These are phyloP conservation scores for Leucocoprinus leucothites DNA, from an alignment of 768 basidiomycete species.

Conservation along the genomic window DNA sequence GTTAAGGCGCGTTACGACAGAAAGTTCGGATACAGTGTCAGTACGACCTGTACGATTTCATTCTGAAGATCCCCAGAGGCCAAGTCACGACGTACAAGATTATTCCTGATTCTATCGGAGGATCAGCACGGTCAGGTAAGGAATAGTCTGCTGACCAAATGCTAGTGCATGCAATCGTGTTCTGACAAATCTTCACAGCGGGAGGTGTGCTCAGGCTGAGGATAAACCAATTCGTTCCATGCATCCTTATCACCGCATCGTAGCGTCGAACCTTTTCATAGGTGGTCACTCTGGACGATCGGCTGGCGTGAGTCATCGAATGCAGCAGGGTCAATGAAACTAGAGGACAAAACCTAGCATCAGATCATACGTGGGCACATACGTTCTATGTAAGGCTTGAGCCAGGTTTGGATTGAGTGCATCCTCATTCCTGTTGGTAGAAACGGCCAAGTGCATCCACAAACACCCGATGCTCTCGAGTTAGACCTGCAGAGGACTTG, in stretches of 20 bases:
- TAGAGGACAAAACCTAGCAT: background rate
- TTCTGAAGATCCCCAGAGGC: slow-evolving; percentile 44
- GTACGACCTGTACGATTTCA: slow-evolving; percentile 61
- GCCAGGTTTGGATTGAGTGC: background rate
- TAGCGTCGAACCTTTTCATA: slow-evolving; percentile 56
- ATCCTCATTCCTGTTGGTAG: slow-evolving; percentile 27
- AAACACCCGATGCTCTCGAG: slow-evolving; percentile 49
- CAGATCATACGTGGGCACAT: slow-evolving; percentile 55
- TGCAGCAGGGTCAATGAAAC: background rate
- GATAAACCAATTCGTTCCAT: slow-evolving; percentile 65
- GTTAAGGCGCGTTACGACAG: slow-evolving; percentile 24
- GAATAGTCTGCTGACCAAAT: background rate
- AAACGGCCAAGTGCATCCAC: slow-evolving; percentile 75
- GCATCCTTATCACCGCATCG: slow-evolving; percentile 70
- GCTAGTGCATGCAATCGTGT: background rate
- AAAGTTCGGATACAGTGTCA: slow-evolving; percentile 47
- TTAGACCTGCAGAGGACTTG: slow-evolving; percentile 70
- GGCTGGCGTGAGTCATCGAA: slow-evolving; percentile 27
- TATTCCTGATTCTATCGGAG: slow-evolving; percentile 47
- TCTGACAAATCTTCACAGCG: slow-evolving; percentile 33
- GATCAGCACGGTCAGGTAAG: slow-evolving; percentile 65
- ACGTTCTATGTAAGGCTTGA: slow-evolving; percentile 49
- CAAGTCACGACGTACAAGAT: slow-evolving; percentile 57
- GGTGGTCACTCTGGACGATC: slow-evolving; percentile 67
- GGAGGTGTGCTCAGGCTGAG: slow-evolving; percentile 62